Evolutionary conservation across 75 land plant genomes (phyloP).

Genomic region (Sequoiadendron giganteum): DNA sequence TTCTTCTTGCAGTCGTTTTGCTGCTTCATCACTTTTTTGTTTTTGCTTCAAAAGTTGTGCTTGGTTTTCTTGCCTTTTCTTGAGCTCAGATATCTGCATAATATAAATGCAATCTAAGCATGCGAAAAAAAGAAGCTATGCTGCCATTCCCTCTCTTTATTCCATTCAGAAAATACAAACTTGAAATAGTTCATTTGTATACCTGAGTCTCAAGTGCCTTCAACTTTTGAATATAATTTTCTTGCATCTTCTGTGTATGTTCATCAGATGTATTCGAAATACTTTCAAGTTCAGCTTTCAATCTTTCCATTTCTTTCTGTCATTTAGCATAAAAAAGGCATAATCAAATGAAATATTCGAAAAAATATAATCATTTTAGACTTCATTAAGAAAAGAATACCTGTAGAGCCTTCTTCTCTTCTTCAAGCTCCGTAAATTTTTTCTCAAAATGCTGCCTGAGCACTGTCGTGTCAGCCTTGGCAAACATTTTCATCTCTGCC

Average conservation of each 20-base stretch:
- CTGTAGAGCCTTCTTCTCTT: slow-evolving; percentile 82
- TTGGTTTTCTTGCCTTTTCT: slow-evolving; percentile 96
- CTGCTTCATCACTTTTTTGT: slow-evolving; percentile 95
- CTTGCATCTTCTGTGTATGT: slow-evolving; percentile 76
- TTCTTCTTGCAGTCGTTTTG: slow-evolving; percentile 92
- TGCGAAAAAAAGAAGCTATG: not conserved
- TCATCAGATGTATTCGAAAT: slow-evolving; percentile 71
- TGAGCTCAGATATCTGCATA: slow-evolving; percentile 78
- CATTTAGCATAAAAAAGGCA: not conserved
- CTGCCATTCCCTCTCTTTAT: not conserved
- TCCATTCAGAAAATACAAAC: not conserved
- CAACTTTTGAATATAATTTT: slow-evolving; percentile 76
- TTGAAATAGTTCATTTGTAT: not conserved
- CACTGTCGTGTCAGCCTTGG: slow-evolving; percentile 58
- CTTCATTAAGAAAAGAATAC: slow-evolving; percentile 30
- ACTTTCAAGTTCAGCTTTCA: slow-evolving; percentile 62
- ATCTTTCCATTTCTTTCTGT: slow-evolving; percentile 83
- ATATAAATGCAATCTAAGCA: not conserved
- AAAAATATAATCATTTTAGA: not conserved
- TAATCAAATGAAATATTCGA: not conserved
- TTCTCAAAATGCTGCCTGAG: slow-evolving; percentile 97
- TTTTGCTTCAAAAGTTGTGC: slow-evolving; percentile 88
- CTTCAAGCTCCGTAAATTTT: slow-evolving; percentile 89
- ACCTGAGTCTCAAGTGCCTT: slow-evolving; percentile 93
- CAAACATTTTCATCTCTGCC: slow-evolving; percentile 93